Evolutionary conservation across 2,329 filamentous ascomycete genomes (phyloP), one percentile per base, ranked within the genome.

Genomic region (Aspergillus ustus): DNA sequence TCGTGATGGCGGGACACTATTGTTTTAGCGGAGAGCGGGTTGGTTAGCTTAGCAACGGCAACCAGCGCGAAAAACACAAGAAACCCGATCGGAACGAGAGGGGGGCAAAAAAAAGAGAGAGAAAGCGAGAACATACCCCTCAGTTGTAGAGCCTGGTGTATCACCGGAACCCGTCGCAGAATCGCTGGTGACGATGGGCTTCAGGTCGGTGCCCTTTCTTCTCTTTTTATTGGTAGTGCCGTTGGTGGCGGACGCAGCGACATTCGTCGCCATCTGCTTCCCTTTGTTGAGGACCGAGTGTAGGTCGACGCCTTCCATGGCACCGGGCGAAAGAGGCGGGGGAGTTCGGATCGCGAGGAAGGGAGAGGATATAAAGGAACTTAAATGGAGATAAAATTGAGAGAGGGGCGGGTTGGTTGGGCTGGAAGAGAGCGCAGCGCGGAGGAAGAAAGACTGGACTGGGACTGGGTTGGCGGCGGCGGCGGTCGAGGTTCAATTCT

Each of bases 141-240:
- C 78, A 69, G 67, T 82, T 72, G 73, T 78, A 81, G 77, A 76
- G 80, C 71, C 74, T 67, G 64, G 61, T 66, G 54, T 70, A 66
- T 70, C 81, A 79, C 56, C 61, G 71, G 72, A 61, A 79, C 78
- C 69, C 78, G 79, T 71, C 67, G 75, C 73, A 76, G 80, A 77
- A 70, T 88, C 86, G 67, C 84, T 86, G 63, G 86, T 89, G 75
- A 89, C 85, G 75, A 89, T 89, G 70, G 87, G 87, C 79, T 88
- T 88, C 72, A 89, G 77, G 69, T 82, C 81, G 71, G 86, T 84
- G 66, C 84, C 84, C 80, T 89, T 89, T 79, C 86, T 83, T 70
- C 86, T 82, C 81, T 89, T 89, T 81, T 88, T 88, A 71, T 83
- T 82, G 70, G 81, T 82, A 75, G 82, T 85, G 77, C 82, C 84